These are phyloP conservation scores for Aspergillus pseudoglaucus DNA, from an alignment of 2,329 filamentous ascomycete species.

Conservation along the genomic window DNA sequence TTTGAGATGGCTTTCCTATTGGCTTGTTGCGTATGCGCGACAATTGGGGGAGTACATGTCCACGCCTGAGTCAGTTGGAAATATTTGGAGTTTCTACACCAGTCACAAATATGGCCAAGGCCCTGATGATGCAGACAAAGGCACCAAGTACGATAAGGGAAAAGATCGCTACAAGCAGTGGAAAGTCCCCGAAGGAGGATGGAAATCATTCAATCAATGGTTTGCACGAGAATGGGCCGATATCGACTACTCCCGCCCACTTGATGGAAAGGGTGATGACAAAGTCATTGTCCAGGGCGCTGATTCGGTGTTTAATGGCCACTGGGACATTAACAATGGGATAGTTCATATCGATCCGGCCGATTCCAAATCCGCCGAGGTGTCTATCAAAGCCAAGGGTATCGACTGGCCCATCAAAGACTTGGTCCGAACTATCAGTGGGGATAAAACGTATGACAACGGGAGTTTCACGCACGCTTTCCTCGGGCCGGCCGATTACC, in stretches of 20 bases:
- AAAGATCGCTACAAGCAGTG: conserved; percentile 1
- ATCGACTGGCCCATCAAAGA: background rate
- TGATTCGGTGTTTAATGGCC: conserved; percentile 3
- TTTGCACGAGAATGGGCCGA: conserved; percentile 5
- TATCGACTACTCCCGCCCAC: conserved; percentile 1
- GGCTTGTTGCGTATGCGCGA: conserved; percentile 6
- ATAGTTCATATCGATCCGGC: background rate
- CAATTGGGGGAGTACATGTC: conserved; percentile 7
- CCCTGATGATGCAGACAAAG: background rate
- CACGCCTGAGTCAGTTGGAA: conserved; percentile 3
- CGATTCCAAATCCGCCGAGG: background rate
- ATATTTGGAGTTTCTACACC: conserved; percentile 4
- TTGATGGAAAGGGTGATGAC: background rate
- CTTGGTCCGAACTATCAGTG: background rate
- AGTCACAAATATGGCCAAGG: conserved; percentile 1
- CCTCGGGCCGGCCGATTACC: conserved; percentile 6
- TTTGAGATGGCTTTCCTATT: conserved; percentile 9
- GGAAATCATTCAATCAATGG: conserved; percentile 10
- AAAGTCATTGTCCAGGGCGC: conserved; percentile 3
- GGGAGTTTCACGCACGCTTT: conserved; percentile 6
- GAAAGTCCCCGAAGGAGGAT: conserved; percentile 3
- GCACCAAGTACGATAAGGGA: background rate
- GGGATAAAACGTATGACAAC: background rate
- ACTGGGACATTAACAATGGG: conserved; percentile 1
- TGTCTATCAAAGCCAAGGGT: background rate